Evolutionary conservation across 345 rosid species (phyloP).

Genomic region (Luvunga scandens): DNA sequence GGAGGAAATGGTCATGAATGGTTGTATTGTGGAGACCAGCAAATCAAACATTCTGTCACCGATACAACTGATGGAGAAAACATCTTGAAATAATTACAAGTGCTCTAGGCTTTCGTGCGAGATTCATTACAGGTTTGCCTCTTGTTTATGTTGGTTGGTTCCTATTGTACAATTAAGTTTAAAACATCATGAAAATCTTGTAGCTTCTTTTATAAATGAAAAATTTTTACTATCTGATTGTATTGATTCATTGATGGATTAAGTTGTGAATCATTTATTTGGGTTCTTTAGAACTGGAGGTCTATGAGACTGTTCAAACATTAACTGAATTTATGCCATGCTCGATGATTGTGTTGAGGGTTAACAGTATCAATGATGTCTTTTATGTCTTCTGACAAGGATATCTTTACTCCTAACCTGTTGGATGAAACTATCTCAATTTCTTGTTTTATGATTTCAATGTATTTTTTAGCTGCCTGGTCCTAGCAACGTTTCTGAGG

Average conservation of each 20-base stretch:
- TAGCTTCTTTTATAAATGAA: not conserved
- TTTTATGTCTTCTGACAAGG: not conserved
- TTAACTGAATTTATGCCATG: not conserved
- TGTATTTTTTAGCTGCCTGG: not conserved
- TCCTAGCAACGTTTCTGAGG: too few species aligned
- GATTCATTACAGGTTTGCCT: not conserved
- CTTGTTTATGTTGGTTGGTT: constrained; percentile 12
- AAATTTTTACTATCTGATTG: not conserved
- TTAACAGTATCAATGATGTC: not conserved
- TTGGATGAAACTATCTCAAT: not conserved
- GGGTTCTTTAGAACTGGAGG: not conserved
- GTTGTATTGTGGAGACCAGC: constrained; percentile 92
- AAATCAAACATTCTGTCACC: constrained; percentile 76
- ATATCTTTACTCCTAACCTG: not conserved
- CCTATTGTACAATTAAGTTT: not conserved
- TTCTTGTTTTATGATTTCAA: not conserved
- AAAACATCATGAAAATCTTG: not conserved
- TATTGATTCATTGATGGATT: not conserved
- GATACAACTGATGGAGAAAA: constrained; percentile 83
- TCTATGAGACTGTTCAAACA: not conserved
- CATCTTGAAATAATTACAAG: constrained; percentile 34
- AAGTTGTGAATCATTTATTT: not conserved
- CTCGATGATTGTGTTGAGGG: not conserved
- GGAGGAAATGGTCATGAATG: constrained; percentile 99
- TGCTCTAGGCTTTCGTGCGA: constrained; percentile 1